A percentile compares a stretch with the other conserved stretches of the same genome.
Conservation (phyloP, 2,329 filamentous ascomycete species). For the Neopestalotiopsis clavispora region DNA sequence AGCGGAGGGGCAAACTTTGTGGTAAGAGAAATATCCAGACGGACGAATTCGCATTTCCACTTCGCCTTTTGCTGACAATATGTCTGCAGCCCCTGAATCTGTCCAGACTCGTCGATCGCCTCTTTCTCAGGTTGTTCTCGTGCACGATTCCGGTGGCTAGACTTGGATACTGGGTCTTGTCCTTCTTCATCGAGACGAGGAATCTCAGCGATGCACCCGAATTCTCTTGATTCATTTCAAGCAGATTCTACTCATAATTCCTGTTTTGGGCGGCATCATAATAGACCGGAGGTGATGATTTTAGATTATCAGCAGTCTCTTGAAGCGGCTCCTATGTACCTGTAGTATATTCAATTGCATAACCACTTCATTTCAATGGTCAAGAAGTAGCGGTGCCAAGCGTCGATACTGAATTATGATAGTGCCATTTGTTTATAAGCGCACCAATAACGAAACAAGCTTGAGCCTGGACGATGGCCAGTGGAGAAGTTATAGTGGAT, state of each 20-base stretch:
- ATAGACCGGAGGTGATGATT: not conserved
- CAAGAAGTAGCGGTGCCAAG: not conserved
- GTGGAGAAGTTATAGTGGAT: not conserved
- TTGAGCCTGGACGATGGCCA: not conserved
- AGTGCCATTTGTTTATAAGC: not conserved
- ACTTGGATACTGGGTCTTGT: not conserved
- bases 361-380: not conserved
- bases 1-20: constrained; percentile 10
- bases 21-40: not conserved
- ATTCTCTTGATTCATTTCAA: not conserved
- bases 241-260: not conserved
- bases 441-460: not conserved
- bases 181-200: not conserved
- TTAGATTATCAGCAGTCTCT: not conserved
- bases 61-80: not conserved
- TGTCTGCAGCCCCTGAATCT: constrained; percentile 2
- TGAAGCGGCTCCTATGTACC: not conserved
- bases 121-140: not conserved
- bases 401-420: not conserved
- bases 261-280: not conserved
- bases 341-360: not conserved
- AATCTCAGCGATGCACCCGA: constrained; percentile 1
- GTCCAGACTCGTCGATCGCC: not conserved
- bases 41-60: not conserved
- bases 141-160: not conserved